Conservation (phyloP, 345 rosid species). For the Rhodomyrtus tomentosa region DNA sequence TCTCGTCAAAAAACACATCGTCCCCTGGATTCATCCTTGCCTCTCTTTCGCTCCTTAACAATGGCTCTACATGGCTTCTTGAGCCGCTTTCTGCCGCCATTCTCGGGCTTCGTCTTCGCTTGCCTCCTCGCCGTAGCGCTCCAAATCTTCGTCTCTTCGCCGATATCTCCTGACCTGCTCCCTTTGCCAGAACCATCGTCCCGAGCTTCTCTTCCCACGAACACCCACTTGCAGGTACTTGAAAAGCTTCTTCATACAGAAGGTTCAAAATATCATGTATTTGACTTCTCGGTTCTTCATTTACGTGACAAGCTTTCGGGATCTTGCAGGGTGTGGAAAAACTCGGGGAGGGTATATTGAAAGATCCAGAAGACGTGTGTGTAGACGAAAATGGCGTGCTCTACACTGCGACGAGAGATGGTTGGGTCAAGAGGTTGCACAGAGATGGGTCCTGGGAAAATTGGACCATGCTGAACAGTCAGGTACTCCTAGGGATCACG, state of each 20-base stretch:
- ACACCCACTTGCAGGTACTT: slow-evolving; percentile 27
- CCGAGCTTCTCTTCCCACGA: slow-evolving; percentile 4
- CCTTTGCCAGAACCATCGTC: slow-evolving; percentile 11
- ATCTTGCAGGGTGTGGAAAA: slow-evolving; percentile 12
- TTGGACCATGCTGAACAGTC: slow-evolving; percentile 24
- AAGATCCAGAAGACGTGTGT: slow-evolving; percentile 26
- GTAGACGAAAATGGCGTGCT: slow-evolving; percentile 26
- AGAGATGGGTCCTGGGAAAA: slow-evolving; percentile 28
- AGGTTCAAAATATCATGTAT: background rate
- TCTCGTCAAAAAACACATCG: background rate
- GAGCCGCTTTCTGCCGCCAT: background rate
- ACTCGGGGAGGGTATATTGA: slow-evolving; percentile 32
- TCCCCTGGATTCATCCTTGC: background rate
- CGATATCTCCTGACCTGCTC: slow-evolving; percentile 25
- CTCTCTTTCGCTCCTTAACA: background rate
- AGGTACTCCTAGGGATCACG: slow-evolving; percentile 32
- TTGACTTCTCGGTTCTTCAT: background rate
- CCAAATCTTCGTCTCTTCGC: slow-evolving; percentile 33
- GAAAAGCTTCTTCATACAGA: background rate
- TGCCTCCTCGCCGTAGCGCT: slow-evolving; percentile 12
- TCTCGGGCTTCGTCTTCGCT: slow-evolving; percentile 4
- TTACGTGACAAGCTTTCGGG: background rate
- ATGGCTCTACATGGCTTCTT: background rate
- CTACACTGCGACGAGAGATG: slow-evolving; percentile 34
- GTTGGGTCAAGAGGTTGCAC: slow-evolving; percentile 40